phyloP scores from a whole-genome alignment of 2,329 filamentous ascomycete species.

The Fusarium sororula region DNA sequence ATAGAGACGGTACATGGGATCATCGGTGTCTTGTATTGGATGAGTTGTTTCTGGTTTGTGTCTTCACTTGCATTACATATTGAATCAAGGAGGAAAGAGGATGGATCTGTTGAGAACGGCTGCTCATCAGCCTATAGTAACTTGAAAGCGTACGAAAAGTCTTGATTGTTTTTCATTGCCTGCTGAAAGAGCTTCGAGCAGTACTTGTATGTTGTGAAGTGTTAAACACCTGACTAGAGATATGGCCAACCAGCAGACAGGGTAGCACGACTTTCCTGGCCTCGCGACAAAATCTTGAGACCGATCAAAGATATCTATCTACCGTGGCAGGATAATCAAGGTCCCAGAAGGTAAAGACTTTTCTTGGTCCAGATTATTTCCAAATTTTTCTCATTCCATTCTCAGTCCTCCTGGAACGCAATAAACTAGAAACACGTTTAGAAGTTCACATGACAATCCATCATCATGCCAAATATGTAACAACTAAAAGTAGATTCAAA shows the following conservation, averaged over 20 bases:
- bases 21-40: slow-evolving; percentile 3
- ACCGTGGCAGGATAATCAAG: not conserved
- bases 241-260: not conserved
- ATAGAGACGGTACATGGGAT: slow-evolving; percentile 24
- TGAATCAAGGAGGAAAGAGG: not conserved
- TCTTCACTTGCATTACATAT: not conserved
- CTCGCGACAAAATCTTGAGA: not conserved
- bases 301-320: not conserved
- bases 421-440: not conserved
- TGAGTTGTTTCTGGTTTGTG: not conserved
- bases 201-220: not conserved
- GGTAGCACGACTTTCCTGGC: not conserved
- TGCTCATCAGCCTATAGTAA: slow-evolving; percentile 9
- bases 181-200: not conserved
- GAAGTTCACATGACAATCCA: not conserved
- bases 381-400: not conserved
- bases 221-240: not conserved
- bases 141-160: slow-evolving; percentile 30
- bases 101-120: not conserved
- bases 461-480: not conserved
- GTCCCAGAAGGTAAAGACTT: not conserved
- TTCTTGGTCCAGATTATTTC: not conserved
- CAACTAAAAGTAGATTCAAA: too few relatives aligned
- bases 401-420: not conserved
- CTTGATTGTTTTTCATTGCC: not conserved